phyloP scores from a whole-genome alignment of 2,329 filamentous ascomycete species.

The Daldinia eschscholtzii region DNA sequence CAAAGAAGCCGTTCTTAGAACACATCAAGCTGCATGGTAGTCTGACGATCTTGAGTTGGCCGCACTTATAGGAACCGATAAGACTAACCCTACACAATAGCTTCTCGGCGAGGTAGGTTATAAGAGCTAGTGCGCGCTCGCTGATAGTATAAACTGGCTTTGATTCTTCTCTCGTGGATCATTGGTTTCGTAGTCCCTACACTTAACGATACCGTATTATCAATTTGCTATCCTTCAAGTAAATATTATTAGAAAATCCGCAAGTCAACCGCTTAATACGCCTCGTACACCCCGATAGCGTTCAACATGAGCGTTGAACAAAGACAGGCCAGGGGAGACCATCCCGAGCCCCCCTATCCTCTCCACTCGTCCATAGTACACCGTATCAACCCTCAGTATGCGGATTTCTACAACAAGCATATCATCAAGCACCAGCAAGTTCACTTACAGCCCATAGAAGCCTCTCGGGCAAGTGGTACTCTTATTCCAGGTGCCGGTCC shows the following conservation, averaged over 20 bases:
- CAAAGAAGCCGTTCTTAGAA: conserved; percentile 11
- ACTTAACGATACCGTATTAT: background rate
- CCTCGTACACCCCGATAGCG: background rate
- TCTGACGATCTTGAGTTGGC: conserved; percentile 23
- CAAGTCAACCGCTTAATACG: background rate
- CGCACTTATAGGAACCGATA: conserved; percentile 3
- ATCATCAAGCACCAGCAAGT: conserved; percentile 65
- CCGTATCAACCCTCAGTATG: conserved; percentile 64
- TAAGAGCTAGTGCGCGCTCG: background rate
- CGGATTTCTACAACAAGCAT: conserved; percentile 65
- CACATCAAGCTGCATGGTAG: conserved; percentile 30
- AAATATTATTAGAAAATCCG: background rate
- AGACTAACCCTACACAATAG: conserved; percentile 11
- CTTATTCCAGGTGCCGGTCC: conserved; percentile 66
- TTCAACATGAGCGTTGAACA: conserved; percentile 41
- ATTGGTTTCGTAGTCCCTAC: background rate
- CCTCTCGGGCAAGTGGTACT: conserved; percentile 63
- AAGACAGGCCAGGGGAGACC: conserved; percentile 8
- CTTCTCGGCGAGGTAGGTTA: background rate
- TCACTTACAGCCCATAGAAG: conserved; percentile 65
- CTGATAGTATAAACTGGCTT: background rate
- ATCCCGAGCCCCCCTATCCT: conserved; percentile 55
- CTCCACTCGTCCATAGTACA: conserved; percentile 61
- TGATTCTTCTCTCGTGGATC: background rate
- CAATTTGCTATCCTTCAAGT: background rate